Conservation (phyloP, 495 filamentous ascomycete species). For the Xylaria curta region DNA sequence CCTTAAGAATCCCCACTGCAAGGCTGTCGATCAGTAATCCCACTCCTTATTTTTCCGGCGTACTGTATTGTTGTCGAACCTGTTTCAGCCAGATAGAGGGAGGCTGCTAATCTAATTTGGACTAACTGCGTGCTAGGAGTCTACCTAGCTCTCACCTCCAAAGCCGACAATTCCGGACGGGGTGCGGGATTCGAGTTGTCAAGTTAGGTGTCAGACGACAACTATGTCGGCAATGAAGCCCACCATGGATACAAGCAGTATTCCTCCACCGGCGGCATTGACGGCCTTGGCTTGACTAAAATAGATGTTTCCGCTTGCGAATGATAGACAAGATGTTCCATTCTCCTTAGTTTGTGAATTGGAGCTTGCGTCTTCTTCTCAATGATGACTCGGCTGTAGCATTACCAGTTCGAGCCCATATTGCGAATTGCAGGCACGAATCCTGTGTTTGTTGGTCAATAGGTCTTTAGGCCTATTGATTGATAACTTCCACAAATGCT, state of each 20-base stretch:
- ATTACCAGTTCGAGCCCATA: background rate
- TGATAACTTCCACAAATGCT: background rate
- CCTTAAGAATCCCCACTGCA: background rate
- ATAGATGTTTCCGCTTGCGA: background rate
- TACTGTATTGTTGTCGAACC: background rate
- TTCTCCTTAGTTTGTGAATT: background rate
- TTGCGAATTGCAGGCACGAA: background rate
- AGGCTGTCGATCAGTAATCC: background rate
- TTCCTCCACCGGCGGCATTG: background rate
- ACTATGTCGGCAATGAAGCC: background rate
- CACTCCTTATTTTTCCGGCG: background rate
- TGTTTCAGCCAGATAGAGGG: background rate
- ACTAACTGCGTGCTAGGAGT: background rate
- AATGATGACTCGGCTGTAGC: background rate
- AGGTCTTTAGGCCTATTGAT: background rate
- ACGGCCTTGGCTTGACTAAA: background rate
- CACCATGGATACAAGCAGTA: background rate
- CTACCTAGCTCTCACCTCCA: background rate
- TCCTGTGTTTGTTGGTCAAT: background rate
- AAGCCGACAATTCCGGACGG: background rate
- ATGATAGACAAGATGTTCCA: background rate
- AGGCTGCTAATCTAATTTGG: background rate
- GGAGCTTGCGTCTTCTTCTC: background rate
- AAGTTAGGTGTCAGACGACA: background rate
- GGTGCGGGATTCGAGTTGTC: background rate